Conservation (phyloP, 768 basidiomycete species). For the Boletus patriciae region DNA sequence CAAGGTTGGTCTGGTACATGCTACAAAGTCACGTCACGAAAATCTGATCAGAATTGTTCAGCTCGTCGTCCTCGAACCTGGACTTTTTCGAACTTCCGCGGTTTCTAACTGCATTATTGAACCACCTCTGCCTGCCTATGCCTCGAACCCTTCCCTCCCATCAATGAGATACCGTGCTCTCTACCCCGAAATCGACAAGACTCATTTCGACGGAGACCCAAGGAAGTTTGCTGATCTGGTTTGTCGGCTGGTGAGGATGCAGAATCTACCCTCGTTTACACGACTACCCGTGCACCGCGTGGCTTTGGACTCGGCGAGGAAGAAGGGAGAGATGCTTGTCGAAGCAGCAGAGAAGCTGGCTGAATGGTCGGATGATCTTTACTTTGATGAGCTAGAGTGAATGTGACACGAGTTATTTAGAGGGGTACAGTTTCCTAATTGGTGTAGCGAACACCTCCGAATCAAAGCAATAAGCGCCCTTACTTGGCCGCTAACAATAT, state of each 20-base stretch:
- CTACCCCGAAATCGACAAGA: constrained; percentile 17
- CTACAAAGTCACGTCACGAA: neutral
- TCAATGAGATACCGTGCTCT: constrained; percentile 24
- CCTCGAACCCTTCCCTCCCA: constrained; percentile 28
- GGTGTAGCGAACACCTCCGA: neutral
- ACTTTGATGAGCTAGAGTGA: constrained; percentile 12
- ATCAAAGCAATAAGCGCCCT: constrained; percentile 40
- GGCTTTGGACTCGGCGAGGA: constrained; percentile 20
- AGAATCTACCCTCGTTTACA: constrained; percentile 17
- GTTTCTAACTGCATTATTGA: constrained; percentile 10
- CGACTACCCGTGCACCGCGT: constrained; percentile 26
- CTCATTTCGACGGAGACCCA: constrained; percentile 25
- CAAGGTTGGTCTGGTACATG: constrained; percentile 23
- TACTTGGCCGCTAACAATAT: constrained; percentile 16
- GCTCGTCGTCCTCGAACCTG: constrained; percentile 26
- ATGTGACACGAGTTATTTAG: neutral
- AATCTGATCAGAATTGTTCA: constrained; percentile 1
- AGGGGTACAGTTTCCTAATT: constrained; percentile 12
- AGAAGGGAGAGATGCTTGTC: constrained; percentile 20
- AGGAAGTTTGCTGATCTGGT: constrained; percentile 23
- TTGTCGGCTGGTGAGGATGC: constrained; percentile 16
- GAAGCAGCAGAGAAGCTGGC: constrained; percentile 22
- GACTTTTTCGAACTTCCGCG: constrained; percentile 25
- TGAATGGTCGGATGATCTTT: constrained; percentile 28
- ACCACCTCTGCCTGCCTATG: constrained; percentile 17